phyloP scores from a whole-genome alignment of 345 rosid genomes.

The Moricandia arvensis region DNA sequence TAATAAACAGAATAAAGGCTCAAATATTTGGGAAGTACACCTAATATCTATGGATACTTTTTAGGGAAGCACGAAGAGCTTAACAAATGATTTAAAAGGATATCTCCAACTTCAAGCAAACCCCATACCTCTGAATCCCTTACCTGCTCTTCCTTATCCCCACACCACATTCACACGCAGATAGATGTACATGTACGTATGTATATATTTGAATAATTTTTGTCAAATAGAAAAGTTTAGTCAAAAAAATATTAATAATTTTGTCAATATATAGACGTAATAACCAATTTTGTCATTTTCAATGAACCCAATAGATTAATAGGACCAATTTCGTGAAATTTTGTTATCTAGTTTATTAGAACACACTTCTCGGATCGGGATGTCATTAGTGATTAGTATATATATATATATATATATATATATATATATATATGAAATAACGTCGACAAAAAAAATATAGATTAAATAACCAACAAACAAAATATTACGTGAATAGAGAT shows the following conservation, averaged over 20 bases:
- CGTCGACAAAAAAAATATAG: too few species aligned
- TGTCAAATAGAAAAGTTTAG: too few species aligned
- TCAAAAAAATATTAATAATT: too few species aligned
- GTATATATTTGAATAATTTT: slow-evolving; percentile 5
- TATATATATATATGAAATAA: too few species aligned
- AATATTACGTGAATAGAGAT: not conserved
- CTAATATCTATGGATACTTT: slow-evolving; percentile 14
- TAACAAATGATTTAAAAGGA: slow-evolving; percentile 23
- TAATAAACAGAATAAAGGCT: not conserved
- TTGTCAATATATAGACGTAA: slow-evolving; percentile 28
- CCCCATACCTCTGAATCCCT: slow-evolving; percentile 41
- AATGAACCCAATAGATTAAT: slow-evolving; percentile 24
- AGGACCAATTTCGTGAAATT: slow-evolving; percentile 15
- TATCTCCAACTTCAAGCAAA: slow-evolving; percentile 39
- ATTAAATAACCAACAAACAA: not conserved
- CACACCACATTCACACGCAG: slow-evolving; percentile 7
- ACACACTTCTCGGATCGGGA: slow-evolving; percentile 16
- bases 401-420: too few species aligned
- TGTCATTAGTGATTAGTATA: not conserved
- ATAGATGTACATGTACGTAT: not conserved
- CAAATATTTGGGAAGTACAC: slow-evolving; percentile 24
- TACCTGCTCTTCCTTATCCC: slow-evolving; percentile 37
- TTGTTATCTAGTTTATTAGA: slow-evolving; percentile 4
- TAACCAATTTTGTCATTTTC: slow-evolving; percentile 32
- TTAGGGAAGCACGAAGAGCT: slow-evolving; percentile 22